These are phyloP conservation scores for Globisporangium recalcitrans DNA, from an alignment of 352 stramenopile species.

Conservation along the genomic window DNA sequence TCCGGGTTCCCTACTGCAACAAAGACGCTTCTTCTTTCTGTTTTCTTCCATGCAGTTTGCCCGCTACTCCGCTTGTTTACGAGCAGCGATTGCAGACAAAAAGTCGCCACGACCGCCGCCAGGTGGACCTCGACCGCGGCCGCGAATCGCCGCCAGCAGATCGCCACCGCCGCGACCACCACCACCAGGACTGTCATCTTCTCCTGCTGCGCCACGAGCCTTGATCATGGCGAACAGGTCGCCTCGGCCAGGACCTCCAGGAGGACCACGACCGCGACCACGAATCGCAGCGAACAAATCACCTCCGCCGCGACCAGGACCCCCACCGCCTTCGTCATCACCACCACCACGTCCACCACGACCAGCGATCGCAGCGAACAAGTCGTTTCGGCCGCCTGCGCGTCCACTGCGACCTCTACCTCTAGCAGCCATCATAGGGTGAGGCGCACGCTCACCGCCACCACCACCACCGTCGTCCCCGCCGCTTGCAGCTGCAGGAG, in stretches of 20 bases:
- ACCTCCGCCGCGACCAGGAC: conserved; percentile 23
- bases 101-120: conserved; percentile 43
- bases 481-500: conserved; percentile 21
- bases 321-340: conserved; percentile 31
- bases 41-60: neutral
- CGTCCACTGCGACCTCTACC: conserved; percentile 35
- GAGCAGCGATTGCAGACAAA: conserved; percentile 49
- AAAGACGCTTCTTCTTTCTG: conserved; percentile 7
- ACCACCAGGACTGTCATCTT: conserved; percentile 21
- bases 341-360: conserved; percentile 43
- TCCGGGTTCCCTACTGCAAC: conserved; percentile 19
- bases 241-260: conserved; percentile 37
- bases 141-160: conserved; percentile 54
- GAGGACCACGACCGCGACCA: conserved; percentile 41
- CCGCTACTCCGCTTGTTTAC: conserved; percentile 44
- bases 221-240: conserved; percentile 73
- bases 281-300: conserved; percentile 57
- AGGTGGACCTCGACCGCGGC: conserved; percentile 29
- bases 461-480: conserved; percentile 21
- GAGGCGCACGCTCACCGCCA: conserved; percentile 24
- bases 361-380: conserved; percentile 50
- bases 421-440: conserved; percentile 35
- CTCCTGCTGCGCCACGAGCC: conserved; percentile 23
- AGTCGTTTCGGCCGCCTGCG: conserved; percentile 21
- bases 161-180: conserved; percentile 34